Evolutionary conservation across 495 filamentous ascomycete genomes (phyloP), one percentile per base, ranked within the genome.

Genomic region (Geoglossum glabrum): DNA sequence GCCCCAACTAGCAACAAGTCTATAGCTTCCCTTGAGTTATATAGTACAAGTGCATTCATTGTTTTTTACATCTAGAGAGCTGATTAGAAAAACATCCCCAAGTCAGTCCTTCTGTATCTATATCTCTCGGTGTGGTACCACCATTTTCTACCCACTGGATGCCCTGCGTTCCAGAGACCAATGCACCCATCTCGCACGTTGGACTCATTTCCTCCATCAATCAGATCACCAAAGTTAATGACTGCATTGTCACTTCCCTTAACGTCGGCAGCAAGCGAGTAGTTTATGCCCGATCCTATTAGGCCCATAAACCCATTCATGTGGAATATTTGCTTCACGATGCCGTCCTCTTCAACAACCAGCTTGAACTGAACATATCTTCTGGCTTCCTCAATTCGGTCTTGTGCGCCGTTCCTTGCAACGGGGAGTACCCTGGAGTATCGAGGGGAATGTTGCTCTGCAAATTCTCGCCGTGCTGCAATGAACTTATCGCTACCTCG

Each of bases 231-330:
- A 47, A 82, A 69, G n/a, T 72, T 69, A 0, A 81, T 68, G 38
- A 84, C 63, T 3, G 76, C 77, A 45, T 78, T 75, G 49, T 82
- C 78, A 19, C 68, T 71, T 25, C 76, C 81, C 10, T 74, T 75
- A 0, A 72, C 62, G 59, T 85, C 81, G 1, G 82, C 74, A 46
- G 70, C 64, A 15, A 87, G 65, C 13, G 67, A 69, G 58, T 86
- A 87, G n/a, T 61, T 57, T 26, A 87, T 77, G 56, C 67, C 64
- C n/a, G 72, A 76, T 54, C 70, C 74, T 36, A 79, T 65, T 5
- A 67, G 65, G 10, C 83, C 83, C 15, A 86, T 64, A 64, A 78
- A 86, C 0, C 73, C 74, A 3, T 73, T 74, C 4, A 85, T 63
- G 7, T 72, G 69, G 55, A 73, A 70, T 15, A 70, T 72, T 47